Base-by-base conservation (phyloP, 2,329 filamentous ascomycete species). In the Sphaerulina populicola region DNA sequence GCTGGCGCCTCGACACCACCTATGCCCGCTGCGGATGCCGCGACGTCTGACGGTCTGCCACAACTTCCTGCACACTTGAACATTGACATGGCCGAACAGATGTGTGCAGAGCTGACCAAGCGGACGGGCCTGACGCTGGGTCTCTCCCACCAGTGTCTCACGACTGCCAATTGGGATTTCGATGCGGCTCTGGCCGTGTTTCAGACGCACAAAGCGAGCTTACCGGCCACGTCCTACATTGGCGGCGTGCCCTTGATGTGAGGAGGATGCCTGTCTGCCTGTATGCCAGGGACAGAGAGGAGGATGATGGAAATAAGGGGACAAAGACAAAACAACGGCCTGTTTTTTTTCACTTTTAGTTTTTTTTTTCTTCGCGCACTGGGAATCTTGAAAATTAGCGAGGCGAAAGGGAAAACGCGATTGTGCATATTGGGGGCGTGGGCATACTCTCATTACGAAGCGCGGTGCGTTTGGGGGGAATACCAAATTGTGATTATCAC, bases 71-170 rank as follows among this genome's bases (percentile, higher is more conserved):
- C 56, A 23, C 62, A 62, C 29, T 36, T 66, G n/a, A 61, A 62
- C 2, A 49, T 64, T n/a, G 60, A 62, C 41, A 41, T 65, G 14
- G 65, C 62, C 18, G 62, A 64, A 57, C 81, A 89, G 71, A 74
- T 94, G 64, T 73, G 81, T 18, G 60, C 73, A 15, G 83, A 93
- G 65, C 77, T 96, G 47, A 84, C 81, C 57, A 81, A 81, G 57
- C 81, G 81, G 62, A 95, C 90, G 1, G 81, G 82, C 51, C 88
- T 98, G 82, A 93, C 81, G 7, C 70, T 82, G 8, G 75, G 86
- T 52, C 94, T 86, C 66, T 85, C 89, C 1, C 79, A 83, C 59
- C 79, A 94, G 74, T 96, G 91, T 62, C 75, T 97, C 12, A 77
- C 80, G 2, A 82, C 89, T 53, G 87, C 84, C 51, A 79, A 77